Evolutionary conservation across 352 stramenopile species (phyloP).

Genomic region (Globisporangium camurandrum): DNA sequence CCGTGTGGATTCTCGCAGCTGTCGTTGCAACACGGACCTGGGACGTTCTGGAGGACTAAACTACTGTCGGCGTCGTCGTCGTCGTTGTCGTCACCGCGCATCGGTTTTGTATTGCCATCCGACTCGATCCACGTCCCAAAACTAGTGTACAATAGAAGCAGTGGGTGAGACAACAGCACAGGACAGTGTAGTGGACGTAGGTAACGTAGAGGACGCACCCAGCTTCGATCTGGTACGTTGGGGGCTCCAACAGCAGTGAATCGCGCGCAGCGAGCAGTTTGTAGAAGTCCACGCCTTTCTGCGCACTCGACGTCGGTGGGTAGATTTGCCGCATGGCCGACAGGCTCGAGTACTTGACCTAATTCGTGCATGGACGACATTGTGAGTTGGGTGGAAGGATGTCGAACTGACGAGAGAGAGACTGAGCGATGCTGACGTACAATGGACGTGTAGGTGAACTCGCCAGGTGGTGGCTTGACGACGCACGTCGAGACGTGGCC

Average conservation of each 20-base stretch:
- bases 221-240: slow-evolving; percentile 80
- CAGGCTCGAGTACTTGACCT: slow-evolving; percentile 79
- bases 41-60: slow-evolving; percentile 67
- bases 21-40: slow-evolving; percentile 71
- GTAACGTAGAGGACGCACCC: too few species aligned
- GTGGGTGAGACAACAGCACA: neutral
- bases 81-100: slow-evolving; percentile 58
- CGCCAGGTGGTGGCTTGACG: slow-evolving; percentile 59
- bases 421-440: slow-evolving; percentile 28
- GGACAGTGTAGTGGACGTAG: too few species aligned
- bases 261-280: slow-evolving; percentile 69
- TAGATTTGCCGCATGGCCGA: slow-evolving; percentile 71
- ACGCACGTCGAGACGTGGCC: slow-evolving; percentile 79
- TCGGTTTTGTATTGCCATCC: slow-evolving; percentile 70
- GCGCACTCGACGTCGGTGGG: slow-evolving; percentile 44
- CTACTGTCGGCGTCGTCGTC: slow-evolving; percentile 59
- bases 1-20: slow-evolving; percentile 78
- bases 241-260: slow-evolving; percentile 66
- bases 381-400: neutral
- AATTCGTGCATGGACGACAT: neutral
- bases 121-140: slow-evolving; percentile 83
- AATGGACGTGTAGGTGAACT: slow-evolving; percentile 80
- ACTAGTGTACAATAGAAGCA: slow-evolving; percentile 4
- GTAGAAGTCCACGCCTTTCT: slow-evolving; percentile 68
- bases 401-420: neutral